Percentiles rank a stretch among this genome's conserved stretches.
Evolutionary conservation across 306 rosid species (phyloP).

Genomic region (Lathyrus oleraceus): DNA sequence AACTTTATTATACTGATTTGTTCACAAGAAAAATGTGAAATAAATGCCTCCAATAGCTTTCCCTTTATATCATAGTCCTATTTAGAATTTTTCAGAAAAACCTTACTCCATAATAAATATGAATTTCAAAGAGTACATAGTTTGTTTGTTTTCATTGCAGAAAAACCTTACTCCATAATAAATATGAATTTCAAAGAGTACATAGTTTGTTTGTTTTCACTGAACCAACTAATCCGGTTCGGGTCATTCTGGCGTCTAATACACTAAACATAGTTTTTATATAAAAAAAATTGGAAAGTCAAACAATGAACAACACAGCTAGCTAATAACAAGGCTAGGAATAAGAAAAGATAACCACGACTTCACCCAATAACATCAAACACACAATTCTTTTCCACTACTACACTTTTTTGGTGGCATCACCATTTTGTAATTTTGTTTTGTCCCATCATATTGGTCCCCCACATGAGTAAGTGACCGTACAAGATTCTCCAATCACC

Average conservation of each 20-base stretch:
- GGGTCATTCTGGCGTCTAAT: too few species aligned
- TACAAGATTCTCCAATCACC: conserved; percentile 54
- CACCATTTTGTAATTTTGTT: background rate
- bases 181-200: too few species aligned
- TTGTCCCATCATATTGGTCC: conserved; percentile 46
- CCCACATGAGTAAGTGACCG: conserved; percentile 56
- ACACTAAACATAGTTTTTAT: background rate
- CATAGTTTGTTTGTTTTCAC: too few species aligned
- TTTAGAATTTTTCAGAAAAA: background rate
- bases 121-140: too few species aligned
- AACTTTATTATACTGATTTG: conserved; percentile 11
- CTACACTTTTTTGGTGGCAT: conserved; percentile 1
- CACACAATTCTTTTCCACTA: conserved; percentile 26
- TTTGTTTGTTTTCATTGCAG: background rate
- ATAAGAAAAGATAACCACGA: conserved; percentile 30
- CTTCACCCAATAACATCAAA: conserved; percentile 24
- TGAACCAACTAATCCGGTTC: too few species aligned
- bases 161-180: background rate
- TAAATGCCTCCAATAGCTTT: background rate
- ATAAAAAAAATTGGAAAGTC: conserved; percentile 2
- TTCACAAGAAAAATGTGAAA: background rate
- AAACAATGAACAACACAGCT: background rate
- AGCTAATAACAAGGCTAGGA: conserved; percentile 14
- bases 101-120: background rate
- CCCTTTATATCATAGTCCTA: background rate